Evolutionary conservation across 1,139 yeast species (phyloP).

Genomic region (Scheffersomyces titani): DNA sequence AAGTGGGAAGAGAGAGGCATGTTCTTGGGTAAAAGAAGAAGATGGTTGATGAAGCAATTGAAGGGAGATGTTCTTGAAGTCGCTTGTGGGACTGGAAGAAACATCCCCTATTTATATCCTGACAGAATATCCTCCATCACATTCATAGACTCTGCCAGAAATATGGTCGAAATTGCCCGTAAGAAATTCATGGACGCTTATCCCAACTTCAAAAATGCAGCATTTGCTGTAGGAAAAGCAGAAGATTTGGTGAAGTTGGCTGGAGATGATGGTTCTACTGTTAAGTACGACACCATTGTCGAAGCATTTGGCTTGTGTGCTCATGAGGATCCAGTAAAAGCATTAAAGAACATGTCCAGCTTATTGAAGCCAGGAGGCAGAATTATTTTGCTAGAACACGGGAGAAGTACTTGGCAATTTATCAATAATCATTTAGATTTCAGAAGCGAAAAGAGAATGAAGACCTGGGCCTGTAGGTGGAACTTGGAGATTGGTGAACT

Average conservation of each 20-base stretch:
- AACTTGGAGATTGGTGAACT: conserved; percentile 88
- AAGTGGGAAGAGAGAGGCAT: conserved; percentile 85
- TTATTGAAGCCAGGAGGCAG: conserved; percentile 90
- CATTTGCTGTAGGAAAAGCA: conserved; percentile 90
- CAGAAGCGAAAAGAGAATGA: conserved; percentile 79
- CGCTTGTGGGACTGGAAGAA: conserved; percentile 95
- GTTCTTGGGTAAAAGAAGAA: conserved; percentile 79
- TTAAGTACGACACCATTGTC: conserved; percentile 84
- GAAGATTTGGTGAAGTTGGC: conserved; percentile 74
- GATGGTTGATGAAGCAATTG: conserved; percentile 78
- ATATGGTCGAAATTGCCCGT: conserved; percentile 84
- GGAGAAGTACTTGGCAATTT: conserved; percentile 77
- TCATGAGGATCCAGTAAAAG: conserved; percentile 87
- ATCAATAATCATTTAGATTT: conserved; percentile 81
- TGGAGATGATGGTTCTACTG: conserved; percentile 21
- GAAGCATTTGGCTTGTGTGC: conserved; percentile 97
- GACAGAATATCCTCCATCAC: conserved; percentile 69
- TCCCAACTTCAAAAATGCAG: conserved; percentile 70
- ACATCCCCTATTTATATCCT: conserved; percentile 71
- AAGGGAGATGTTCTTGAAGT: conserved; percentile 91
- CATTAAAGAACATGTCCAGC: conserved; percentile 69
- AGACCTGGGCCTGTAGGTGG: conserved; percentile 98
- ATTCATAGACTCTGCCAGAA: conserved; percentile 76
- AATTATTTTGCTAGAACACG: conserved; percentile 86
- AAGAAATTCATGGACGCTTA: conserved; percentile 68